These are phyloP conservation scores for Tylopilus balloui DNA, from an alignment of 768 basidiomycete genomes.

Conservation along the genomic window DNA sequence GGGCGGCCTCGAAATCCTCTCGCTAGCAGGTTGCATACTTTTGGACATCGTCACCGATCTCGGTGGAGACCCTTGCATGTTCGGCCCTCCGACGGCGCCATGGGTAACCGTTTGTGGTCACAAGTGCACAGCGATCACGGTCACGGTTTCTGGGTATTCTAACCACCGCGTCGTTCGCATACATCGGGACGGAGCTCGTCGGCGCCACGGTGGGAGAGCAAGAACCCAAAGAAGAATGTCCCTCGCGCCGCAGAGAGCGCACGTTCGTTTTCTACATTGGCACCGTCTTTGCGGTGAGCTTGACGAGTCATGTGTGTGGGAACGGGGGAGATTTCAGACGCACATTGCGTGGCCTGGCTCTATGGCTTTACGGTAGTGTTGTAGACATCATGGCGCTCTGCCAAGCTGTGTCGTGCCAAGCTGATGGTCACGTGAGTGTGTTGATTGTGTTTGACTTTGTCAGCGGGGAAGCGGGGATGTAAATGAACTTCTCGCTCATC, in stretches of 20 bases:
- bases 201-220: slow-evolving; percentile 57
- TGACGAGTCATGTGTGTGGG: slow-evolving; percentile 38
- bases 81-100: slow-evolving; percentile 47
- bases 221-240: slow-evolving; percentile 71
- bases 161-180: slow-evolving; percentile 70
- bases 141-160: slow-evolving; percentile 63
- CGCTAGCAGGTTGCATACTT: background rate
- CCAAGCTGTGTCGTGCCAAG: too few relatives aligned
- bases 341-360: too few relatives aligned
- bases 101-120: slow-evolving; percentile 48
- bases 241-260: slow-evolving; percentile 62
- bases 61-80: slow-evolving; percentile 42
- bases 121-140: slow-evolving; percentile 44
- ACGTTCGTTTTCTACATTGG: slow-evolving; percentile 73
- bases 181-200: slow-evolving; percentile 72
- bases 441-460: too few relatives aligned
- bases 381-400: too few relatives aligned
- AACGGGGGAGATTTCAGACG: slow-evolving; percentile 30
- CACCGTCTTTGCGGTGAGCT: slow-evolving; percentile 66
- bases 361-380: too few relatives aligned
- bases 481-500: too few relatives aligned
- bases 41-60: slow-evolving; percentile 52
- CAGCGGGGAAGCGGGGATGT: slow-evolving; percentile 54
- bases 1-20: slow-evolving; percentile 63
- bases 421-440: too few relatives aligned